Conservation (phyloP, 2,329 filamentous ascomycete genomes). For the Monosporascus sp. region DNA sequence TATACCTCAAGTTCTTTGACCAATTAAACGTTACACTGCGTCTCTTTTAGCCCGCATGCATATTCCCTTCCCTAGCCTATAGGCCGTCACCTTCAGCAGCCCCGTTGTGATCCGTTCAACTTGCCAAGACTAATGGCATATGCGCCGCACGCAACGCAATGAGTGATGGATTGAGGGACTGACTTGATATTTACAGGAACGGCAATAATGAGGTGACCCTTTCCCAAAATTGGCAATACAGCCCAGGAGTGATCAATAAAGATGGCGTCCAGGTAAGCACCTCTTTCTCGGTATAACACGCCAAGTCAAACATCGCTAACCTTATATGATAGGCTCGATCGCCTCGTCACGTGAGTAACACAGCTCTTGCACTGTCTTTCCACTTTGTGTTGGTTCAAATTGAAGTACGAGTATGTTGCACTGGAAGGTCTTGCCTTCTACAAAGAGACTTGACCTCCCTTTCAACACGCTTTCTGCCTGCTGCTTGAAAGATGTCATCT, state of each 20-base stretch:
- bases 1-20: not conserved
- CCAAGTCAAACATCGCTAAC: conserved; percentile 25
- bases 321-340: conserved; percentile 59
- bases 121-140: not conserved
- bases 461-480: not conserved
- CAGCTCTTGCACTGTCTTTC: not conserved
- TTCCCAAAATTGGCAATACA: conserved; percentile 18
- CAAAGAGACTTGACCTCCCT: not conserved
- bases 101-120: not conserved
- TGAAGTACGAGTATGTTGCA: not conserved
- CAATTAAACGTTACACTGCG: not conserved
- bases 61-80: not conserved
- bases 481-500: not conserved
- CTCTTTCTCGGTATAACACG: conserved; percentile 1
- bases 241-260: conserved; percentile 32
- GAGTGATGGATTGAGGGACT: not conserved
- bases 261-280: conserved; percentile 51
- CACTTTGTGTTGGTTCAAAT: not conserved
- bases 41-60: not conserved
- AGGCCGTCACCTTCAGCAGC: not conserved
- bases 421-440: not conserved
- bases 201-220: conserved; percentile 22
- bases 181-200: not conserved
- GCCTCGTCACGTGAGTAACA: conserved; percentile 74
- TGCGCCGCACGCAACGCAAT: not conserved